These are phyloP conservation scores for Trypanosomatidae sp. DNA, from an alignment of 208 protist genomes.

Conservation along the genomic window DNA sequence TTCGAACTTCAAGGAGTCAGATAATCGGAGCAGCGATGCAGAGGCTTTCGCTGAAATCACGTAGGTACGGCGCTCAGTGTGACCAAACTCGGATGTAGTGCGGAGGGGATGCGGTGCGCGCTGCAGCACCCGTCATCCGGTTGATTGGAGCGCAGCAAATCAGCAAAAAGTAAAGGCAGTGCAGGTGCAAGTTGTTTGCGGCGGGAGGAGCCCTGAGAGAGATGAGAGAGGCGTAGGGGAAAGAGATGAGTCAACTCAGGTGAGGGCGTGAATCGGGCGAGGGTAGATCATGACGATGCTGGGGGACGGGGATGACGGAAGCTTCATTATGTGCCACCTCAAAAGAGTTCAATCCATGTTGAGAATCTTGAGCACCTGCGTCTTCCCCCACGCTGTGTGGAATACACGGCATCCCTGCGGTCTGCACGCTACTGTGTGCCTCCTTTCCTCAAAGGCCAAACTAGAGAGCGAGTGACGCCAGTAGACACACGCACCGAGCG, in stretches of 20 bases:
- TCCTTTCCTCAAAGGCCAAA: background rate
- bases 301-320: no score
- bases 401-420: background rate
- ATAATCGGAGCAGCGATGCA: background rate
- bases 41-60: background rate
- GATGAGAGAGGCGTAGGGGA: background rate
- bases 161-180: background rate
- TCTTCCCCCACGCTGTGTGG: background rate
- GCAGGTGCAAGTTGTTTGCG: background rate
- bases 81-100: background rate
- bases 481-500: background rate
- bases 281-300: background rate
- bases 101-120: background rate
- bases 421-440: background rate
- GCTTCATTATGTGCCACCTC: background rate
- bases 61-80: background rate
- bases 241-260: background rate
- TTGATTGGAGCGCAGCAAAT: background rate
- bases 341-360: background rate
- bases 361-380: background rate
- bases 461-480: background rate
- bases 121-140: background rate
- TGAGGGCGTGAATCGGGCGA: background rate
- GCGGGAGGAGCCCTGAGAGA: background rate
- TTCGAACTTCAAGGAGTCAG: background rate